Conservation (phyloP, 2,329 filamentous ascomycete genomes). For the Diplodia mutila region DNA sequence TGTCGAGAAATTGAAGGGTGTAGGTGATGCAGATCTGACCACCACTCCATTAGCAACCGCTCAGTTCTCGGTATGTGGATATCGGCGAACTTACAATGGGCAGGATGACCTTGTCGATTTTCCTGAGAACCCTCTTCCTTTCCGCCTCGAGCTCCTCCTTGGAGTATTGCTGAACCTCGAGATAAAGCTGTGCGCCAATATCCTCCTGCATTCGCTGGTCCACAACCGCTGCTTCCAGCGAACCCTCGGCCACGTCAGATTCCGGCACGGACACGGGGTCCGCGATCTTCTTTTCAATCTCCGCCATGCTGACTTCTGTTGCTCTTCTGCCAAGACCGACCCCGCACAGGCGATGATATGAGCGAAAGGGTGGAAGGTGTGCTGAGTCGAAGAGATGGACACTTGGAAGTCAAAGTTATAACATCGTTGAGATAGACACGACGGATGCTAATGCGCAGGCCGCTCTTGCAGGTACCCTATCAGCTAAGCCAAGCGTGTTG, state of each 20-base stretch:
- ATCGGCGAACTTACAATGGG: constrained; percentile 44
- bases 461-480: constrained; percentile 8
- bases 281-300: constrained; percentile 16
- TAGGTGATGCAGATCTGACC: constrained; percentile 47
- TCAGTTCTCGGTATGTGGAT: no score
- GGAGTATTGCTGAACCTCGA: constrained; percentile 49
- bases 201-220: constrained; percentile 38
- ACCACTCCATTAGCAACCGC: background rate
- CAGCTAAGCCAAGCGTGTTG: background rate
- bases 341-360: background rate
- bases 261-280: constrained; percentile 5
- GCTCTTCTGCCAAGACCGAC: background rate
- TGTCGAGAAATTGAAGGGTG: constrained; percentile 53
- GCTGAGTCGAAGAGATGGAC: background rate
- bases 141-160: constrained; percentile 50
- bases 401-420: background rate
- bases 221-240: background rate
- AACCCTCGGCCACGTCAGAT: constrained; percentile 13
- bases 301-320: constrained; percentile 2
- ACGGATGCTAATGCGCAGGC: constrained; percentile 8
- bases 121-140: constrained; percentile 46
- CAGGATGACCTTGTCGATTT: constrained; percentile 54
- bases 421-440: background rate
- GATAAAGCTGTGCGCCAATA: constrained; percentile 52
- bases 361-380: background rate